Percentiles rank a stretch among this genome's conserved stretches.
phyloP scores from a whole-genome alignment of 176 grass and related monocot species.

The Calamus simplicifolius region DNA sequence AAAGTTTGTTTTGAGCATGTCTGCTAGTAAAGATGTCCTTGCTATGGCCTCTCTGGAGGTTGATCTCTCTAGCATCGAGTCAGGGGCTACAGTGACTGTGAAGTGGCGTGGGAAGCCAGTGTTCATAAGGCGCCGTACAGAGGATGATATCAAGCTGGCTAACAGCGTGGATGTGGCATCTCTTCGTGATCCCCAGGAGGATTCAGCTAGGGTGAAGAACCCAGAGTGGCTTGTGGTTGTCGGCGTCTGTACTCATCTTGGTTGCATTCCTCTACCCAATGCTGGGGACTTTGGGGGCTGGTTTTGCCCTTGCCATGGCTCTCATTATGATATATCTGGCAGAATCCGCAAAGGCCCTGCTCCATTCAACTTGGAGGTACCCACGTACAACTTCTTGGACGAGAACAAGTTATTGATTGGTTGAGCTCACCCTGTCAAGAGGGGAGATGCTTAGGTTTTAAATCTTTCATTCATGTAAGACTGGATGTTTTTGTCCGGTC shows the following conservation, averaged over 20 bases:
- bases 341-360: conserved; percentile 13
- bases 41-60: conserved; percentile 11
- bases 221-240: conserved; percentile 14
- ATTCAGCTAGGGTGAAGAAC: conserved; percentile 7
- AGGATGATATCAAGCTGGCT: not conserved
- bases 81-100: conserved; percentile 7
- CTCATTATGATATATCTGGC: conserved; percentile 14
- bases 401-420: conserved; percentile 14
- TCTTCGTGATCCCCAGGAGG: conserved; percentile 12
- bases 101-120: conserved; percentile 17
- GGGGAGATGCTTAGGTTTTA: too few species aligned
- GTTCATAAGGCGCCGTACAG: conserved; percentile 11
- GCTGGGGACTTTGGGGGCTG: conserved; percentile 18
- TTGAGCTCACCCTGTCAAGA: not conserved
- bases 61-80: conserved; percentile 10
- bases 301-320: conserved; percentile 15
- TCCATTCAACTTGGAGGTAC: conserved; percentile 14
- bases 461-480: too few species aligned
- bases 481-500: too few species aligned
- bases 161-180: not conserved
- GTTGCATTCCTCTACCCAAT: conserved; percentile 14
- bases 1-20: conserved; percentile 16
- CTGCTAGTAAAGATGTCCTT: conserved; percentile 15
- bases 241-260: conserved; percentile 11
- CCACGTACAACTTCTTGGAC: conserved; percentile 3